Evolutionary conservation across 495 filamentous ascomycete genomes (phyloP).

Genomic region (Lasiosphaeria hispida): DNA sequence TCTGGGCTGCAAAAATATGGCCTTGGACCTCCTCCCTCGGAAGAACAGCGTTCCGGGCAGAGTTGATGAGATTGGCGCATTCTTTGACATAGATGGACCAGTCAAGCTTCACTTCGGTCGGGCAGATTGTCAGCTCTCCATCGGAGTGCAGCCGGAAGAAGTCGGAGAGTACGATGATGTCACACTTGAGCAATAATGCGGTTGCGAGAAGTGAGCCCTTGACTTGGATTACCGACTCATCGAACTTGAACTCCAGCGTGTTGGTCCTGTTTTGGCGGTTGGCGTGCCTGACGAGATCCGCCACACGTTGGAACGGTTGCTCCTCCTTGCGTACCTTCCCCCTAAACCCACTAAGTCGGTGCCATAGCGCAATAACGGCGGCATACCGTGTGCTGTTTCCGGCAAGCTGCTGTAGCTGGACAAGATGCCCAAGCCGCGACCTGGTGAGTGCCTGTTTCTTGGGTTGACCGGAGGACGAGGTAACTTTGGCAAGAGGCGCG

Average conservation of each 20-base stretch:
- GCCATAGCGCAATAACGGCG: conserved; percentile 38
- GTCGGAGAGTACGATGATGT: conserved; percentile 55
- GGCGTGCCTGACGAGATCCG: conserved; percentile 50
- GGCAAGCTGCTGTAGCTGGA: conserved; percentile 8
- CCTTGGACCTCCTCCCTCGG: conserved; percentile 36
- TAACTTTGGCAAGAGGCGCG: not conserved
- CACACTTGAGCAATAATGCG: conserved; percentile 52
- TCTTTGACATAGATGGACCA: conserved; percentile 39
- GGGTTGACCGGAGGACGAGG: not conserved
- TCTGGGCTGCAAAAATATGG: conserved; percentile 32
- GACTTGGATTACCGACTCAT: conserved; percentile 47
- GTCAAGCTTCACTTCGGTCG: conserved; percentile 32
- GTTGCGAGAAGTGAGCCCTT: conserved; percentile 49
- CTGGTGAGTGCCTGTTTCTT: not conserved
- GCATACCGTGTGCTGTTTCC: conserved; percentile 37
- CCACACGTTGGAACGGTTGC: conserved; percentile 60
- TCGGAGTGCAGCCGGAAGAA: conserved; percentile 42
- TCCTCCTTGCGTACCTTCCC: conserved; percentile 49
- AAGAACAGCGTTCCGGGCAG: conserved; percentile 20
- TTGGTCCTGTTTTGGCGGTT: conserved; percentile 36
- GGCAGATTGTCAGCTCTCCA: not conserved
- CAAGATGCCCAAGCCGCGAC: conserved; percentile 2
- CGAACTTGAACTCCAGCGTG: conserved; percentile 40
- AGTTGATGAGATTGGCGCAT: conserved; percentile 29
- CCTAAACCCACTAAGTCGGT: conserved; percentile 42